Conservation (phyloP, 177 flowering plant species). For the Tripterygium wilfordii region DNA sequence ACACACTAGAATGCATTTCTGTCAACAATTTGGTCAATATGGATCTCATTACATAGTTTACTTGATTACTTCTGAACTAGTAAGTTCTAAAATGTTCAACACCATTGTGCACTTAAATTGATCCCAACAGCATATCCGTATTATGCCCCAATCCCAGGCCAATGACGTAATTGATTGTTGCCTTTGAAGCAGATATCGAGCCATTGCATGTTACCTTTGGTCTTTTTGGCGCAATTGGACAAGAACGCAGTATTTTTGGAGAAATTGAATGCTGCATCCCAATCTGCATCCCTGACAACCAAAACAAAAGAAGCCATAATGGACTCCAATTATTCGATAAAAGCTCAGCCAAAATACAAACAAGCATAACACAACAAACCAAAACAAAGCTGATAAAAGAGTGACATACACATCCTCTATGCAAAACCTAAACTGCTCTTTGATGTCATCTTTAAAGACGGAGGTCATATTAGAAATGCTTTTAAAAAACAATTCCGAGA, state of each 20-base stretch:
- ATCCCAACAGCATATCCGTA: too few species aligned
- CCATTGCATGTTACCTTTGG: constrained; percentile 35
- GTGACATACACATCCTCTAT: constrained; percentile 64
- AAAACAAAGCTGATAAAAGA: too few species aligned
- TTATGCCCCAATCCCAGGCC: neutral
- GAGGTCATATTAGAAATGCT: constrained; percentile 50
- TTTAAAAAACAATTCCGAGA: constrained; percentile 33
- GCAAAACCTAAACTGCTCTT: constrained; percentile 51
- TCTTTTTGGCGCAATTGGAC: constrained; percentile 43
- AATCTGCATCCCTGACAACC: constrained; percentile 42
- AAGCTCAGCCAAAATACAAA: too few species aligned
- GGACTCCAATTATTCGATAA: too few species aligned
- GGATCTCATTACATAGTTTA: too few species aligned
- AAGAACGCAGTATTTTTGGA: constrained; percentile 44
- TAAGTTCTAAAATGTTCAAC: too few species aligned
- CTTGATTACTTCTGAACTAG: too few species aligned
- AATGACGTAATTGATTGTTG: neutral
- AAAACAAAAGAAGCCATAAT: neutral
- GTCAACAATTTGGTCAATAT: too few species aligned
- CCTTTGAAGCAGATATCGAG: neutral
- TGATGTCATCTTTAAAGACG: constrained; percentile 41
- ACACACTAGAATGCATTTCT: too few species aligned
- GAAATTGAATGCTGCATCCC: constrained; percentile 81
- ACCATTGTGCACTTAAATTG: too few species aligned
- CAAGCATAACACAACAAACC: too few species aligned